Evolutionary conservation across 495 filamentous ascomycete species (phyloP).

Genomic region (Penicillium chermesinum): DNA sequence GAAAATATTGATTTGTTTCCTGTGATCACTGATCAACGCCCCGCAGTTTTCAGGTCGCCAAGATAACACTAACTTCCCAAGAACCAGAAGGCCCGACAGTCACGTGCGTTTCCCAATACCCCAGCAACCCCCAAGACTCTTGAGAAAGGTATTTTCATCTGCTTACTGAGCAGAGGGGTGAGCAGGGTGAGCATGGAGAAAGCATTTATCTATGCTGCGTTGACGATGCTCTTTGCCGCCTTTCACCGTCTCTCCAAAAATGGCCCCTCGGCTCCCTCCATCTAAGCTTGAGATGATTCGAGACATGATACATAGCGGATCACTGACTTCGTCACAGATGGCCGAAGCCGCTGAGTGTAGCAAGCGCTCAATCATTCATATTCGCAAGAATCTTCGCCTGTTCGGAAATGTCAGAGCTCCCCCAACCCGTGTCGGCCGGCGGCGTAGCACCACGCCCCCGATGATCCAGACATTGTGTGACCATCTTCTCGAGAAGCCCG

Average conservation of each 20-base stretch:
- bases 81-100: not conserved
- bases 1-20: not conserved
- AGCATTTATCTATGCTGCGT: not conserved
- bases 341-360: constrained; percentile 17
- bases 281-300: constrained; percentile 2
- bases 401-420: constrained; percentile 22
- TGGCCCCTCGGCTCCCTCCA: constrained; percentile 2
- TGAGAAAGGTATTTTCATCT: not conserved
- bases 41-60: not conserved
- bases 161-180: constrained; percentile 1
- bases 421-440: constrained; percentile 13
- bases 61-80: not conserved
- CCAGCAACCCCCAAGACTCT: not conserved
- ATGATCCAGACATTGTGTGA: constrained; percentile 20
- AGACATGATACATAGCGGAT: constrained; percentile 21
- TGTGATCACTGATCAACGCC: not conserved
- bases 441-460: constrained; percentile 10
- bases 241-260: not conserved
- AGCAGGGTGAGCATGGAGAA: not conserved
- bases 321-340: constrained; percentile 15
- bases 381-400: constrained; percentile 19
- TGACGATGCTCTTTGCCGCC: not conserved
- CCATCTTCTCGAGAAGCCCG: constrained; percentile 14
- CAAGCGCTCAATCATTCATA: constrained; percentile 15
- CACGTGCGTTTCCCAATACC: not conserved